Conservation (phyloP, 331 rosid species). For the Acacia pycnantha region DNA sequence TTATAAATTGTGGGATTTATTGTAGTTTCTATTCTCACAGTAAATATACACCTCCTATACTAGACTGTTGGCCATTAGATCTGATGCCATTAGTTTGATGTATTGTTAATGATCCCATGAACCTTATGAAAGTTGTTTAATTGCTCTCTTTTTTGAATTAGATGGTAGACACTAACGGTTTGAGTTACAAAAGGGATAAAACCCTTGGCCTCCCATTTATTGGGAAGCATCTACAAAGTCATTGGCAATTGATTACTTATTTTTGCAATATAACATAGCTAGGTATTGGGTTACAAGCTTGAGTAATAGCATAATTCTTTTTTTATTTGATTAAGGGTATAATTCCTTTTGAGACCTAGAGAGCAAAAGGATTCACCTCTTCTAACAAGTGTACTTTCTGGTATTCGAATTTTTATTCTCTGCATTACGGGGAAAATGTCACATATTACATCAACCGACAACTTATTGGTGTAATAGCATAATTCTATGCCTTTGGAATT, state of each 20-base stretch:
- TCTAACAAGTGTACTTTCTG: no score
- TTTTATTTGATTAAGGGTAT: no score
- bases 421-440: fast-evolving
- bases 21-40: background rate
- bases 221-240: no score
- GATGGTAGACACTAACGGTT: no score
- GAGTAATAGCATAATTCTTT: no score
- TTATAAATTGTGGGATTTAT: background rate
- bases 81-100: background rate
- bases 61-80: background rate
- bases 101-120: background rate
- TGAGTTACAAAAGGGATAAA: no score
- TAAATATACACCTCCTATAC: background rate
- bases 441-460: no score
- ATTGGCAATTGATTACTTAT: background rate
- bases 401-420: no score
- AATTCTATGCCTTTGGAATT: background rate
- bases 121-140: background rate
- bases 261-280: background rate
- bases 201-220: no score
- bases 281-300: background rate
- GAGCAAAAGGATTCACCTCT: no score
- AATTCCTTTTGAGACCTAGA: no score
- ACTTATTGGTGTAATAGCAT: no score
- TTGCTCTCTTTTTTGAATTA: background rate